These are phyloP conservation scores for Balamuthia mandrillaris DNA, from an alignment of 208 protist species.

Conservation along the genomic window DNA sequence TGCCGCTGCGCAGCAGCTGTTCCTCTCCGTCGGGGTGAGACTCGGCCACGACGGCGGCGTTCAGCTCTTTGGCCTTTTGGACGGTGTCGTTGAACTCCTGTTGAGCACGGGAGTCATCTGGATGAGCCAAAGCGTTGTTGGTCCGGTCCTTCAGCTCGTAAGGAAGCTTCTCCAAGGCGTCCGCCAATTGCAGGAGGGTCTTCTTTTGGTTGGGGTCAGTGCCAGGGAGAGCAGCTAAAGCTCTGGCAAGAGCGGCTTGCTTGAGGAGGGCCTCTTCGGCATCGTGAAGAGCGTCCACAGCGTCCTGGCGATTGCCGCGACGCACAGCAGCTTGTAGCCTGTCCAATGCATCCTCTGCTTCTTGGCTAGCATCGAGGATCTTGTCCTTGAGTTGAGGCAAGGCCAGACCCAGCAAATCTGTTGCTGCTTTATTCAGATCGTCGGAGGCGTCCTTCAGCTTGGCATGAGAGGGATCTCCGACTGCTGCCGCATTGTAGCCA, in stretches of 20 bases:
- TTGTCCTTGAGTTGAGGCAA: background rate
- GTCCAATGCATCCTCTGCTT: background rate
- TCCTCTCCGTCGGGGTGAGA: background rate
- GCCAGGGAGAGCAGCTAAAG: background rate
- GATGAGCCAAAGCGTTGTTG: constrained; percentile 4
- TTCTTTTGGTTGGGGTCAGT: constrained; percentile 7
- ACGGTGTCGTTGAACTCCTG: background rate
- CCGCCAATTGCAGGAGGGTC: background rate
- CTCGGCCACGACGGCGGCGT: background rate
- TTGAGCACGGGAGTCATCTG: background rate
- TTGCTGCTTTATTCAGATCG: background rate
- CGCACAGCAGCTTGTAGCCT: background rate
- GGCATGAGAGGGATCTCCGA: no score
- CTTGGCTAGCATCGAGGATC: background rate
- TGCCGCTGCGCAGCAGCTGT: background rate
- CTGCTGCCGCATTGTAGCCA: no score
- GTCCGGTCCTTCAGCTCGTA: background rate
- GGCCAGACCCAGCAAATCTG: background rate
- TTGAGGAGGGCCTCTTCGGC: background rate
- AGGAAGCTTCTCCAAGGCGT: background rate
- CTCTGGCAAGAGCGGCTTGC: background rate
- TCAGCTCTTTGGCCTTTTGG: background rate
- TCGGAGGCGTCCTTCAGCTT: background rate
- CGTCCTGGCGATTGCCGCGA: constrained; percentile 11
- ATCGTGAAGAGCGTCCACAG: constrained; percentile 9